phyloP scores from a whole-genome alignment of 2,329 filamentous ascomycete species.

The Madurella fahalii region DNA sequence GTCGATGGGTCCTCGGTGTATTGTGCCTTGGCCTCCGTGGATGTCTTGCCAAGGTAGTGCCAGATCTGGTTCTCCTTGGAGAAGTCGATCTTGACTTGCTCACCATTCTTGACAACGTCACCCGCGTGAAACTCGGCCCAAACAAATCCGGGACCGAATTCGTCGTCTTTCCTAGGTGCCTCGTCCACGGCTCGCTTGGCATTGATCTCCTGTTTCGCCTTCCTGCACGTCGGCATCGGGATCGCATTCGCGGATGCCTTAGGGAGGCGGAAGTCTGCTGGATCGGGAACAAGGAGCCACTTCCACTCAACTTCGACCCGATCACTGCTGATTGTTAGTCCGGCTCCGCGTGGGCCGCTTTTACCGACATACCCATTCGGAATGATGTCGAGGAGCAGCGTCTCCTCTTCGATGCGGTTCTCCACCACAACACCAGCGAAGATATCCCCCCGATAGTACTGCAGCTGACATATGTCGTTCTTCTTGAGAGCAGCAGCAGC shows the following conservation, averaged over 20 bases:
- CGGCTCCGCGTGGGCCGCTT: constrained; percentile 3
- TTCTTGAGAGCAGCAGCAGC: constrained; percentile 64
- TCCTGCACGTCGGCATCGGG: constrained; percentile 61
- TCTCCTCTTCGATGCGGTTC: constrained; percentile 72
- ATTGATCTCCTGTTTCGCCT: constrained; percentile 64
- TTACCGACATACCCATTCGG: constrained; percentile 67
- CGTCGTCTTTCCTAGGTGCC: constrained; percentile 60
- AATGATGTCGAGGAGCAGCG: constrained; percentile 73
- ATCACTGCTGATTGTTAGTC: constrained; percentile 54
- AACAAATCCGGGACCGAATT: constrained; percentile 63
- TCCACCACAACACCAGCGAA: constrained; percentile 86
- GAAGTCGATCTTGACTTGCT: constrained; percentile 67
- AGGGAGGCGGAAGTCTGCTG: constrained; percentile 65
- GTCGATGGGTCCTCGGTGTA: constrained; percentile 73
- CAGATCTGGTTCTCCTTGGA: constrained; percentile 71
- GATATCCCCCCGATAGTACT: constrained; percentile 78
- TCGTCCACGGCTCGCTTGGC: constrained; percentile 59
- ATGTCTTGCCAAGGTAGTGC: constrained; percentile 81
- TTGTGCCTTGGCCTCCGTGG: constrained; percentile 85
- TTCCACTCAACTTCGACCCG: constrained; percentile 79
- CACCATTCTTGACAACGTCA: constrained; percentile 49
- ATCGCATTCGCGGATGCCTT: constrained; percentile 70
- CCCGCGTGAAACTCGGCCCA: constrained; percentile 78
- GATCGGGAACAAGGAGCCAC: constrained; percentile 71
- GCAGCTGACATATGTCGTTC: constrained; percentile 81